Percentiles rank a stretch among this genome's conserved stretches.
These are phyloP conservation scores for Aspergillus sclerotialis DNA, from an alignment of 2,329 filamentous ascomycete species.

Conservation along the genomic window DNA sequence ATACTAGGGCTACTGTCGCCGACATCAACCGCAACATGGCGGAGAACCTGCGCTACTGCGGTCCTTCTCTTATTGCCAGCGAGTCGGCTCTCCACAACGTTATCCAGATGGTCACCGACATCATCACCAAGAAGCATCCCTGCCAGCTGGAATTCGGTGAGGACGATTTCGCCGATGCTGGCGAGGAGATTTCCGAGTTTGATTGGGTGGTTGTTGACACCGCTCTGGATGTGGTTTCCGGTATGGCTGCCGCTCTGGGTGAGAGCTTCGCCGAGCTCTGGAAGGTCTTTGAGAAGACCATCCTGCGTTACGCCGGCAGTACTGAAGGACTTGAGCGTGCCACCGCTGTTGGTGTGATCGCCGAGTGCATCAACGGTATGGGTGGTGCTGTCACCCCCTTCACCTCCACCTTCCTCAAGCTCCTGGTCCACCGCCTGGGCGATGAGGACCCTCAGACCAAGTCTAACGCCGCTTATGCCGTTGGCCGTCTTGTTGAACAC, in stretches of 20 bases:
- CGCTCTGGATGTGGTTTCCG: slow-evolving; percentile 81
- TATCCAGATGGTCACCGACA: slow-evolving; percentile 64
- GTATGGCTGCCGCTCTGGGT: slow-evolving; percentile 75
- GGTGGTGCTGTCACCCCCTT: slow-evolving; percentile 72
- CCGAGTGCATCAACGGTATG: slow-evolving; percentile 84
- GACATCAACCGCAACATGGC: slow-evolving; percentile 93
- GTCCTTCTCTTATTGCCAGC: slow-evolving; percentile 73
- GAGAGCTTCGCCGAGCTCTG: slow-evolving; percentile 76
- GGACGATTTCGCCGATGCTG: slow-evolving; percentile 64
- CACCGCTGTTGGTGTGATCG: slow-evolving; percentile 83
- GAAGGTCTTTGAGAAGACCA: slow-evolving; percentile 91
- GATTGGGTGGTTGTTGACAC: slow-evolving; percentile 97
- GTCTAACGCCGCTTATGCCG: slow-evolving; percentile 90
- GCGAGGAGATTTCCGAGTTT: slow-evolving; percentile 81
- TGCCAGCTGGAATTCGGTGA: slow-evolving; percentile 88
- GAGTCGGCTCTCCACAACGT: slow-evolving; percentile 68
- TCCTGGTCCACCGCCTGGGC: slow-evolving; percentile 76
- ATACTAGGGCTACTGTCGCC: slow-evolving; percentile 69
- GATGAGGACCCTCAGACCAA: slow-evolving; percentile 89
- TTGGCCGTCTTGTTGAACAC: slow-evolving; percentile 76
- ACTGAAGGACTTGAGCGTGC: slow-evolving; percentile 82
- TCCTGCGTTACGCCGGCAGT: slow-evolving; percentile 81
- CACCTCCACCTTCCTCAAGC: slow-evolving; percentile 68
- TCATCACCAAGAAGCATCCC: slow-evolving; percentile 84
- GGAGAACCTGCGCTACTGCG: slow-evolving; percentile 82